These are phyloP conservation scores for Alternaria angustiovoidea DNA, from an alignment of 2,329 filamentous ascomycete species.

Conservation along the genomic window DNA sequence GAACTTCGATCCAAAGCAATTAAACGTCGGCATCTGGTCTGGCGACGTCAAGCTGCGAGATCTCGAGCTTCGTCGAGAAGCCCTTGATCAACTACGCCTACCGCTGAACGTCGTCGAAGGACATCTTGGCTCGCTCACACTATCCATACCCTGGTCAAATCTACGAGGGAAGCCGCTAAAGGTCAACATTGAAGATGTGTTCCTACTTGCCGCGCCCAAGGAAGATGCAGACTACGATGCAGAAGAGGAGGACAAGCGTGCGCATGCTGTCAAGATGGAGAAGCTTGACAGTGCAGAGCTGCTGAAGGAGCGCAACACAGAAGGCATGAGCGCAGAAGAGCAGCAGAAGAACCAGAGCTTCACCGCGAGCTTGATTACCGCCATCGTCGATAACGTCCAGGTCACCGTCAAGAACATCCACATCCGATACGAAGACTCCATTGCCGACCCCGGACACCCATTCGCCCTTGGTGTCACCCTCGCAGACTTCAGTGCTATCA, in stretches of 20 bases:
- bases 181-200: conserved; percentile 96
- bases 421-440: conserved; percentile 95
- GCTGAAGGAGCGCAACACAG: conserved; percentile 88
- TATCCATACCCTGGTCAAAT: conserved; percentile 98
- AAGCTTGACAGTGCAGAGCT: conserved; percentile 96
- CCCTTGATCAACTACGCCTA: conserved; percentile 94
- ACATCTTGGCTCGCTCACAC: conserved; percentile 87
- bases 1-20: conserved; percentile 97
- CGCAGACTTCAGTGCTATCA: conserved; percentile 95
- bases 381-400: conserved; percentile 98
- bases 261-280: conserved; percentile 96
- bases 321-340: conserved; percentile 92
- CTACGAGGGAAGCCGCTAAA: conserved; percentile 92
- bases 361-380: conserved; percentile 90
- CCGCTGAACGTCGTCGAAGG: conserved; percentile 97
- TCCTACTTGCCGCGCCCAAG: conserved; percentile 90
- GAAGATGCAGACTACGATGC: conserved; percentile 94
- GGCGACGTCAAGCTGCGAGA: conserved; percentile 96
- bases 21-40: conserved; percentile 99
- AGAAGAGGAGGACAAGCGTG: conserved; percentile 86
- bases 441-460: conserved; percentile 92
- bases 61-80: conserved; percentile 91
- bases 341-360: conserved; percentile 98
- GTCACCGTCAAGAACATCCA: conserved; percentile 99
- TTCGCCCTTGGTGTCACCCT: conserved; percentile 93